Percentiles rank a stretch among this genome's conserved stretches.
phyloP scores from a whole-genome alignment of 163 green algal genomes.

The Smithsoniella earleae region DNA sequence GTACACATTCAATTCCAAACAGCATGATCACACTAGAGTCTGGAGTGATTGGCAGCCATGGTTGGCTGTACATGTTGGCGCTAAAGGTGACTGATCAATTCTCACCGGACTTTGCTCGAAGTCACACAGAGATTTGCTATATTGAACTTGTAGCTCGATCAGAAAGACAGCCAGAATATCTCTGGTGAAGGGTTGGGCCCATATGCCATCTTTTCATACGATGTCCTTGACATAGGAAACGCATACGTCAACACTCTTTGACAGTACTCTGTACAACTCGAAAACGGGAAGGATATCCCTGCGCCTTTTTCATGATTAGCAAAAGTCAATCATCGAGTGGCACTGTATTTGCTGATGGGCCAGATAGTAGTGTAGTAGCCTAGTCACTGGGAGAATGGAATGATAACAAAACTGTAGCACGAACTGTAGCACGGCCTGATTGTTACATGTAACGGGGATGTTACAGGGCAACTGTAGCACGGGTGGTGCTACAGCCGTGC shows the following conservation, averaged over 20 bases:
- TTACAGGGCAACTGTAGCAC: too few relatives aligned
- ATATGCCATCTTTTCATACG: conserved; percentile 59
- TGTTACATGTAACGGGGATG: too few relatives aligned
- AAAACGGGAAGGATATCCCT: conserved; percentile 67
- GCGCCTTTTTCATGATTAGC: conserved; percentile 44
- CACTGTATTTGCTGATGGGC: conserved; percentile 59
- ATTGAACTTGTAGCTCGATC: conserved; percentile 51
- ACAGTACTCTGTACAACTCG: conserved; percentile 60
- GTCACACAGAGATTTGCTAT: conserved; percentile 48
- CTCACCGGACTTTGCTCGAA: conserved; percentile 41
- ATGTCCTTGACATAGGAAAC: conserved; percentile 67
- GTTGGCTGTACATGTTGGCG: too few relatives aligned
- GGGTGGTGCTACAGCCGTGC: too few relatives aligned
- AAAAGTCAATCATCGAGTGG: conserved; percentile 40
- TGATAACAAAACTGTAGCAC: too few relatives aligned
- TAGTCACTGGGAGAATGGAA: too few relatives aligned
- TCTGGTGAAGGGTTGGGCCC: conserved; percentile 53
- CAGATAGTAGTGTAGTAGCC: conserved; percentile 42
- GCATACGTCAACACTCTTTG: conserved; percentile 59
- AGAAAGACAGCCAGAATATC: conserved; percentile 46
- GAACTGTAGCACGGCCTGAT: too few relatives aligned
- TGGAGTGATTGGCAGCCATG: too few relatives aligned
- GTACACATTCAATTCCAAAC: too few relatives aligned
- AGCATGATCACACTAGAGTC: too few relatives aligned
- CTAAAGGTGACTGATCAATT: conserved; percentile 62